Evolutionary conservation across 305 asterid species (phyloP).

Genomic region (Ruellia speciosa): DNA sequence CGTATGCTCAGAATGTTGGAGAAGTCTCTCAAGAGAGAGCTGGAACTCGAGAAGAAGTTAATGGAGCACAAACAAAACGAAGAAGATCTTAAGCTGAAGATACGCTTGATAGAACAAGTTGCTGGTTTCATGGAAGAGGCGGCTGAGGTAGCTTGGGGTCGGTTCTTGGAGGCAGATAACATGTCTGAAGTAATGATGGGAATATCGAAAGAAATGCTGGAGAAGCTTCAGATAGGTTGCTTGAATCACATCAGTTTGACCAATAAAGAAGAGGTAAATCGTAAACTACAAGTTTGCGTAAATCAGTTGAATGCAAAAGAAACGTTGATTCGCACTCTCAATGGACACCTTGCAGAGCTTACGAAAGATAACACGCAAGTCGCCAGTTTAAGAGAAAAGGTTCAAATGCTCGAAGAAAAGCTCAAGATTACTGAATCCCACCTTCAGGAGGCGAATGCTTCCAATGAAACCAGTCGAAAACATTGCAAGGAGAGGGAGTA

Average conservation of each 20-base stretch:
- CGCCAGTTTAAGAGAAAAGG: slow-evolving; percentile 34
- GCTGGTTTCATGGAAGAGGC: slow-evolving; percentile 82
- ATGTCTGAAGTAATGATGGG: slow-evolving; percentile 66
- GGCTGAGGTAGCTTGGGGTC: slow-evolving; percentile 76
- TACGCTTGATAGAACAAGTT: slow-evolving; percentile 57
- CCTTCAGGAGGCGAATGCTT: slow-evolving; percentile 36
- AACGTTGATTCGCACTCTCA: slow-evolving; percentile 33
- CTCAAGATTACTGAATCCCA: slow-evolving; percentile 37
- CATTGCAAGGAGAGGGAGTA: slow-evolving; percentile 42
- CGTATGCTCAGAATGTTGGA: slow-evolving; percentile 69
- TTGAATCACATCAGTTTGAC: slow-evolving; percentile 25
- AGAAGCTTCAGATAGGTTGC: slow-evolving; percentile 37
- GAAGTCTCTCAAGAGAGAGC: slow-evolving; percentile 63
- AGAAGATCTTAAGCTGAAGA: slow-evolving; percentile 61
- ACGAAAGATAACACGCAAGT: slow-evolving; percentile 41
- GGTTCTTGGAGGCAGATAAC: slow-evolving; percentile 80
- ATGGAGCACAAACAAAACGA: slow-evolving; percentile 52
- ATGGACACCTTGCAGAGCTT: slow-evolving; percentile 32
- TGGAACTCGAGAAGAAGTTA: slow-evolving; percentile 68
- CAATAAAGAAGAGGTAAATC: slow-evolving; percentile 35
- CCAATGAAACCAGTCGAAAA: slow-evolving; percentile 26
- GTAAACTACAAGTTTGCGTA: slow-evolving; percentile 34
- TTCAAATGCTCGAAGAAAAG: slow-evolving; percentile 39
- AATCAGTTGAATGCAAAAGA: slow-evolving; percentile 45
- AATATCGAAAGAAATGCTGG: slow-evolving; percentile 58